These are phyloP conservation scores for Globisporangium cystogenes DNA, from an alignment of 352 stramenopile genomes.

Conservation along the genomic window DNA sequence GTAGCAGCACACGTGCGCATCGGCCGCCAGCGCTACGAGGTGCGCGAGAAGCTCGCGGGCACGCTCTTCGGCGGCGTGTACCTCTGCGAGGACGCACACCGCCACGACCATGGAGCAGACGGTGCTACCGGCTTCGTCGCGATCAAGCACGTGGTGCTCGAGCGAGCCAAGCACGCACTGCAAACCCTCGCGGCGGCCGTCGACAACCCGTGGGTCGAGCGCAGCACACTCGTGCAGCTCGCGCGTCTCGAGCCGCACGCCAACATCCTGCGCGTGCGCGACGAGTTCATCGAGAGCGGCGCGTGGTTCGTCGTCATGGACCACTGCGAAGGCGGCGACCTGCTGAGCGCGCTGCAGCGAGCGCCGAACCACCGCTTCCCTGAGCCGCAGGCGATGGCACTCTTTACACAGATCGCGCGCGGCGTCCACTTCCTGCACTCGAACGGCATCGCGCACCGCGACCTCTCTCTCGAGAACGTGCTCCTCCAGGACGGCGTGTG, in stretches of 20 bases:
- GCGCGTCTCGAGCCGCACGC: constrained; percentile 21
- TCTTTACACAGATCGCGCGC: constrained; percentile 25
- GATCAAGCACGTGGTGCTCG: too few relatives aligned
- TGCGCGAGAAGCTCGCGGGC: too few relatives aligned
- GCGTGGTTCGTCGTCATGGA: constrained; percentile 57
- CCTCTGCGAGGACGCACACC: too few relatives aligned
- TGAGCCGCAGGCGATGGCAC: constrained; percentile 14
- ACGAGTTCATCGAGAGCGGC: constrained; percentile 36
- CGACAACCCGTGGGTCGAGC: constrained; percentile 45
- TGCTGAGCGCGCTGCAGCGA: constrained; percentile 28
- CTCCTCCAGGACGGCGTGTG: constrained; percentile 27
- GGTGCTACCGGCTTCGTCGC: too few relatives aligned
- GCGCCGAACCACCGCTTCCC: constrained; percentile 15
- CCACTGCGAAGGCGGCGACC: constrained; percentile 39
- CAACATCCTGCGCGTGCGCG: constrained; percentile 36
- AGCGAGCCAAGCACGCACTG: too few relatives aligned
- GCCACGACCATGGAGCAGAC: too few relatives aligned
- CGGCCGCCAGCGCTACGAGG: too few relatives aligned
- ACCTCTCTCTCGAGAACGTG: constrained; percentile 47
- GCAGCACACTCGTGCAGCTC: constrained; percentile 17
- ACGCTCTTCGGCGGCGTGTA: too few relatives aligned
- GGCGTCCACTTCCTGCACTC: constrained; percentile 39
- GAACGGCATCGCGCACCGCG: too few relatives aligned
- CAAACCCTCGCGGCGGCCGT: too few relatives aligned
- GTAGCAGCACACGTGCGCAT: too few relatives aligned